phyloP scores from a whole-genome alignment of 768 basidiomycete genomes.

The Boletus rubropictus region DNA sequence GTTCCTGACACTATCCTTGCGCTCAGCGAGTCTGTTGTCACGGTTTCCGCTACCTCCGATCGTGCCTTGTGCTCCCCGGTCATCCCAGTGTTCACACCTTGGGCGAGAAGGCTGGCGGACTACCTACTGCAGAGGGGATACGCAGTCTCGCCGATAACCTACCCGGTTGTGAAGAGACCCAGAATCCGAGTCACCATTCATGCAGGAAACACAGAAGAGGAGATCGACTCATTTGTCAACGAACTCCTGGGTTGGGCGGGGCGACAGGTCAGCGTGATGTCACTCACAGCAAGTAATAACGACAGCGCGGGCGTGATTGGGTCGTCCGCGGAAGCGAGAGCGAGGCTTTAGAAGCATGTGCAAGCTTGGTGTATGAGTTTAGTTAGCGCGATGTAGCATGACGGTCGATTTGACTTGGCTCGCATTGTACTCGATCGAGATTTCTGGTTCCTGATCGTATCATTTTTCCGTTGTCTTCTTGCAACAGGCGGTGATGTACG shows the following conservation, averaged over 20 bases:
- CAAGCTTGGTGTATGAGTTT: background rate
- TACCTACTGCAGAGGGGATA: conserved; percentile 16
- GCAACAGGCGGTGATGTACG: too few relatives aligned
- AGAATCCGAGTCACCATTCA: conserved; percentile 17
- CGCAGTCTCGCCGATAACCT: conserved; percentile 6
- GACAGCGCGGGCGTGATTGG: background rate
- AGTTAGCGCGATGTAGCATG: too few relatives aligned
- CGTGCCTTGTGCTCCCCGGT: conserved; percentile 12
- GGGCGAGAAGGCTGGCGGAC: conserved; percentile 7
- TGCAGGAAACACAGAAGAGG: conserved; percentile 14
- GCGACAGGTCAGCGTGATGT: background rate
- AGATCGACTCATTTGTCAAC: conserved; percentile 10
- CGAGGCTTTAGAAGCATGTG: conserved; percentile 13
- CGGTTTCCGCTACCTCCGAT: background rate
- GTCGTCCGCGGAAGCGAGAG: background rate
- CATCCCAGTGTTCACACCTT: conserved; percentile 17
- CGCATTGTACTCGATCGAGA: too few relatives aligned
- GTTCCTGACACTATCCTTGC: conserved; percentile 8
- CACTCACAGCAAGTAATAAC: background rate
- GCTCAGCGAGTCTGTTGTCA: background rate
- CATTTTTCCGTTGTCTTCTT: too few relatives aligned
- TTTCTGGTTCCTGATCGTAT: too few relatives aligned
- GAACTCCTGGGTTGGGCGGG: conserved; percentile 11
- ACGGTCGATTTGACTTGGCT: too few relatives aligned
- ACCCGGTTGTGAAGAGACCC: conserved; percentile 13